phyloP scores from a whole-genome alignment of 306 rosid species.

The Vicia faba region DNA sequence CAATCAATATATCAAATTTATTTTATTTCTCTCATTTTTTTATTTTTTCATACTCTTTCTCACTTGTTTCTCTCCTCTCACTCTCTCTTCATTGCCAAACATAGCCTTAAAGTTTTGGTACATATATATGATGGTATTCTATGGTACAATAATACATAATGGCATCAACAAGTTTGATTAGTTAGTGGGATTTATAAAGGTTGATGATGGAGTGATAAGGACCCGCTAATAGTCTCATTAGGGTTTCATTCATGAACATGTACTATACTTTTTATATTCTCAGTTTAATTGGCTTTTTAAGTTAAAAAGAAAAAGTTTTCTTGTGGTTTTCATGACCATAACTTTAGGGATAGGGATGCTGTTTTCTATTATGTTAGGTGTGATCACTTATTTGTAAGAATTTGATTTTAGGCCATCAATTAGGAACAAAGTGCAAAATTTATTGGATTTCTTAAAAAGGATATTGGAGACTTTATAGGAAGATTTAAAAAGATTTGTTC shows the following conservation, averaged over 20 bases:
- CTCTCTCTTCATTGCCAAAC: no score
- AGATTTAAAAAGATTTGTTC: no score
- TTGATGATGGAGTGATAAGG: slow-evolving; percentile 33
- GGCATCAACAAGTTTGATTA: slow-evolving; percentile 16
- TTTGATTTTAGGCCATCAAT: not conserved
- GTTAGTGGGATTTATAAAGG: slow-evolving; percentile 29
- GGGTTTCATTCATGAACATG: not conserved
- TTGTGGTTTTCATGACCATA: not conserved
- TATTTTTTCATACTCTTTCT: no score
- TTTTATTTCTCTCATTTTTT: no score
- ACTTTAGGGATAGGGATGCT: not conserved
- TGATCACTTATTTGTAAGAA: not conserved
- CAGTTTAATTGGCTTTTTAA: not conserved
- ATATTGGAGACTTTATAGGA: no score
- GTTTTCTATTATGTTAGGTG: not conserved
- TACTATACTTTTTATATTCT: not conserved
- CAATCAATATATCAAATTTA: no score
- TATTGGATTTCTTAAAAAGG: no score
- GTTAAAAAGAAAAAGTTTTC: not conserved
- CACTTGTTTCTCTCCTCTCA: no score
- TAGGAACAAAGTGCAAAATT: no score
- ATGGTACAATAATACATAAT: not conserved
- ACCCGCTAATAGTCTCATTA: slow-evolving; percentile 3
- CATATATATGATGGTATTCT: not conserved
- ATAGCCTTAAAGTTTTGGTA: not conserved